Percentiles rank a stretch among this genome's conserved stretches.
Conservation (phyloP, 208 protist genomes). For the Ichthyophonus hoferi region DNA sequence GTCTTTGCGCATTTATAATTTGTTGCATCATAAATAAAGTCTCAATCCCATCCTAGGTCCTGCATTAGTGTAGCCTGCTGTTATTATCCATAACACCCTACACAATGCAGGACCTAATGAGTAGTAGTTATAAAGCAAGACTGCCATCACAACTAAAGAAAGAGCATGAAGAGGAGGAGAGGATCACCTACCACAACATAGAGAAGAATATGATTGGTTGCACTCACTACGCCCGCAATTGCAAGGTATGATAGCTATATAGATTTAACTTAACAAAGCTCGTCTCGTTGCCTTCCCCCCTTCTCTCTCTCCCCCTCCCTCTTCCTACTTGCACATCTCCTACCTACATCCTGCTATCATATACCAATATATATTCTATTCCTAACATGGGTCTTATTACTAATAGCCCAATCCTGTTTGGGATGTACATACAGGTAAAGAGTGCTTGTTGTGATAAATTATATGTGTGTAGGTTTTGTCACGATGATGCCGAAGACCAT, state of each 20-base stretch:
- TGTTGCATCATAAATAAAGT: not conserved
- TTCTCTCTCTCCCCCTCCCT: no score
- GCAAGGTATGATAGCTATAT: constrained; percentile 10
- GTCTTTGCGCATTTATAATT: not conserved
- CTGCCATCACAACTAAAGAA: not conserved
- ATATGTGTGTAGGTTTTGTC: constrained; percentile 48
- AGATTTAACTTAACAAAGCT: no score
- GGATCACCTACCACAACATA: not conserved
- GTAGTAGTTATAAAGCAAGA: not conserved
- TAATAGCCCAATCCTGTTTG: no score
- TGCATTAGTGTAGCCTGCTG: no score
- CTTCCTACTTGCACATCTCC: no score
- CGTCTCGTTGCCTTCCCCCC: no score
- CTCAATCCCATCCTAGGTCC: no score
- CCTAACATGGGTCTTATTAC: no score
- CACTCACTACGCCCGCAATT: constrained; percentile 43
- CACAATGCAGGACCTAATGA: not conserved
- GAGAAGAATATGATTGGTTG: constrained; percentile 42
- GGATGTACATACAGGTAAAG: not conserved
- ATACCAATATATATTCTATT: not conserved
- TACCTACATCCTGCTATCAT: not conserved
- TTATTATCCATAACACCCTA: not conserved
- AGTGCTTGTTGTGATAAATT: constrained; percentile 41
- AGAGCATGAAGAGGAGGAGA: not conserved
- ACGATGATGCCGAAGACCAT: constrained; percentile 49